Percentiles rank a stretch among this genome's conserved stretches.
Evolutionary conservation across 441 rosid genomes (phyloP).

Genomic region (Populus hybrid): DNA sequence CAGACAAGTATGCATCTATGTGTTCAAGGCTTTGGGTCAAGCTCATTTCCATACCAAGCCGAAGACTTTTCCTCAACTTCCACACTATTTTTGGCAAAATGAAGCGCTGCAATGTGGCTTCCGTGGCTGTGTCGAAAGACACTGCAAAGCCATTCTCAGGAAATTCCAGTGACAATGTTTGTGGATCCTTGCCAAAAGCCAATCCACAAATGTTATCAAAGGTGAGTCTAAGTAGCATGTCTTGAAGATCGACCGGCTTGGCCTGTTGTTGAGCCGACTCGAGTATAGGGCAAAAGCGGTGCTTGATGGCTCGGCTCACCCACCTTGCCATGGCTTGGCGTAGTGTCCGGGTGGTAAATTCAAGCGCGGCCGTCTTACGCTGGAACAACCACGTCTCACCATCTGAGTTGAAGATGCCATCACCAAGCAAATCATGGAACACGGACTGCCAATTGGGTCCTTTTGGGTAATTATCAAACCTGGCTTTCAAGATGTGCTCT

Average conservation of each 20-base stretch:
- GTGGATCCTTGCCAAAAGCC: slow-evolving; percentile 78
- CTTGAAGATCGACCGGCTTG: slow-evolving; percentile 71
- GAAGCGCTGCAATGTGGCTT: slow-evolving; percentile 73
- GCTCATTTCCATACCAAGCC: slow-evolving; percentile 68
- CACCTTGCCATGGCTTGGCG: slow-evolving; percentile 94
- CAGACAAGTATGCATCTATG: slow-evolving; percentile 51
- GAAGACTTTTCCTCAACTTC: slow-evolving; percentile 61
- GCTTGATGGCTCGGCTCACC: slow-evolving; percentile 73
- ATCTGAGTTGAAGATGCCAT: slow-evolving; percentile 83
- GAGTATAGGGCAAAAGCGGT: slow-evolving; percentile 60
- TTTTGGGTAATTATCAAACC: slow-evolving; percentile 78
- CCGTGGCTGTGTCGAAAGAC: slow-evolving; percentile 83
- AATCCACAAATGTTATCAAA: slow-evolving; percentile 90
- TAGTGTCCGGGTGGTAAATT: slow-evolving; percentile 79
- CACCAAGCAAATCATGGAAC: slow-evolving; percentile 77
- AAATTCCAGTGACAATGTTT: slow-evolving; percentile 52
- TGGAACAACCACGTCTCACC: slow-evolving; percentile 89
- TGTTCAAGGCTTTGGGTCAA: slow-evolving; percentile 54
- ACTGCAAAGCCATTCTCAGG: slow-evolving; percentile 63
- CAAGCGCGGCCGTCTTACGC: slow-evolving; percentile 85
- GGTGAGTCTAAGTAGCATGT: slow-evolving; percentile 70
- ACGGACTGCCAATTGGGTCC: slow-evolving; percentile 87
- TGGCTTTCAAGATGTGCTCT: slow-evolving; percentile 68
- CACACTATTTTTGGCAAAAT: slow-evolving; percentile 69
- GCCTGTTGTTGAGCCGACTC: slow-evolving; percentile 41